Evolutionary conservation across 345 rosid genomes (phyloP).

Genomic region (Mallotus nudiflorus): DNA sequence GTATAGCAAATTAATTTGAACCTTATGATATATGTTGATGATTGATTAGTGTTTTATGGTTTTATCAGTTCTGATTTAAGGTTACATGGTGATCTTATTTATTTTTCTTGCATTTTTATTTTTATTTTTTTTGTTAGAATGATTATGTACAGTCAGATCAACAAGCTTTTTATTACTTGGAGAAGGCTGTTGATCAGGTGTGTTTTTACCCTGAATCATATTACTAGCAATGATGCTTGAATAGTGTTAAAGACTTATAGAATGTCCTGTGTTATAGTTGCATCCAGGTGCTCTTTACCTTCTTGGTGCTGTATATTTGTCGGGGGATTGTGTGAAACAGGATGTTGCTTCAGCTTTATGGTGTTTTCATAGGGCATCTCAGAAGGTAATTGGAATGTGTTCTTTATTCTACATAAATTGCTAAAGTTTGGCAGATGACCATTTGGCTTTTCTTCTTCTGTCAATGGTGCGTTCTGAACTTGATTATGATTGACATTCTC

Average conservation of each 20-base stretch:
- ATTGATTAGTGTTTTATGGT: not conserved
- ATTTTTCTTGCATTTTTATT: not conserved
- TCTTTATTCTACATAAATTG: constrained; percentile 2
- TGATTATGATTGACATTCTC: not conserved
- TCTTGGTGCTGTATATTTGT: constrained; percentile 77
- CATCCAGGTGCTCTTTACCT: constrained; percentile 98
- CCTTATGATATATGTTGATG: not conserved
- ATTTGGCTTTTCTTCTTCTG: not conserved
- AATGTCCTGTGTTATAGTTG: constrained; percentile 49
- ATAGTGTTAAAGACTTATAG: constrained; percentile 23
- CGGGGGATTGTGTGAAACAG: constrained; percentile 90
- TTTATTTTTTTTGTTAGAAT: constrained; percentile 52
- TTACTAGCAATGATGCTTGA: constrained; percentile 9
- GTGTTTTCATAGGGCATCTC: constrained; percentile 93
- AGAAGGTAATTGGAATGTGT: constrained; percentile 49
- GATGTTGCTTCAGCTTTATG: constrained; percentile 88
- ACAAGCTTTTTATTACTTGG: constrained; percentile 83
- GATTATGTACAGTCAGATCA: constrained; percentile 80
- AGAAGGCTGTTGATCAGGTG: constrained; percentile 96
- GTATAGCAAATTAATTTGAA: constrained; percentile 50
- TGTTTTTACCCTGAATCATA: constrained; percentile 12
- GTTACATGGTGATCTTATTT: constrained; percentile 5
- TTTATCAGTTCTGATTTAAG: not conserved
- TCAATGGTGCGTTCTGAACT: not conserved
- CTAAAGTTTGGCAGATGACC: not conserved